Evolutionary conservation across 805 yeast species (phyloP), one percentile per base, ranked within the genome.

Genomic region (Lipomyces yamadae): DNA sequence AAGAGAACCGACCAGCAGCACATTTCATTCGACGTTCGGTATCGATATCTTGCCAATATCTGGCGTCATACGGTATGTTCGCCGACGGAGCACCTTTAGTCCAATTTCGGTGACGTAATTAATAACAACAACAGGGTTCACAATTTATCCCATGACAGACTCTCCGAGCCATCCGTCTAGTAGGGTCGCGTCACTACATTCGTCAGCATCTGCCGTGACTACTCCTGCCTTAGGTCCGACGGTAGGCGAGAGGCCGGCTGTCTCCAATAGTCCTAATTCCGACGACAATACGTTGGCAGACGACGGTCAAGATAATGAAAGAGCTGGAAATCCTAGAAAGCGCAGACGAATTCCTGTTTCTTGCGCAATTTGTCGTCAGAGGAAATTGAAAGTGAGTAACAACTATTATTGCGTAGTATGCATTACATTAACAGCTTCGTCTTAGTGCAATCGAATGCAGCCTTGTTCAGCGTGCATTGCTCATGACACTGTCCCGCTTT

Each of bases 391-490:
- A 61, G 67, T 64, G 50, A 11, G 64, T 48, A 24, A 6, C 32
- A 4, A 15, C 32, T 29, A 2, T 5, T 42, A 30, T 18, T 3
- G 15, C 13, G 4, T 6, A 53, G 48, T 30, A 3, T 7, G n/a
- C 13, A 15, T 7, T 1, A 57, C 8, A 10, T 18, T 34, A 39
- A 37, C 35, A 39, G 53, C 15, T 13, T 33, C 3, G 13, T 50
- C 37, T 2, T 58, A 69, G 72, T 70, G 72, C 54, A 61, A 70
- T 34, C 62, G 70, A 11, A 55, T 52, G 66, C 68, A 60, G 24
- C 72, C 72, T 5, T 70, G 72, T 59, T 64, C 68, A 2, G 59
- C 70, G 18, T 70, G 72, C 42, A 48, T 70, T 15, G 53, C 45
- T 32, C 69, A 66, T 35, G 68, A 54, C 45, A 68, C 72, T n/a